Evolutionary conservation across 148 eudicot species (phyloP).

Genomic region (Amaranthus palmeri): DNA sequence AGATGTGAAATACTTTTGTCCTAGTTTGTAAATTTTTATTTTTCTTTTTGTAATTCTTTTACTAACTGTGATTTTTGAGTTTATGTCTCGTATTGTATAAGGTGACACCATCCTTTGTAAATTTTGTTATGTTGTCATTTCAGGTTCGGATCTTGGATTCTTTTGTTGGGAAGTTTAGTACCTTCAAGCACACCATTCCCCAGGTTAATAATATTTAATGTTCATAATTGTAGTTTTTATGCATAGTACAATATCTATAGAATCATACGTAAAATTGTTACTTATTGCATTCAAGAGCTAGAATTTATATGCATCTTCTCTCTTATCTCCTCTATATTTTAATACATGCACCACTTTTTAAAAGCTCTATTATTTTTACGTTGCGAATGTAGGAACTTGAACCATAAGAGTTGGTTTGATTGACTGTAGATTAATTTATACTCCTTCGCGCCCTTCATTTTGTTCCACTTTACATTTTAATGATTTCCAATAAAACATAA

Average conservation of each 20-base stretch:
- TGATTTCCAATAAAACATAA: too few species aligned
- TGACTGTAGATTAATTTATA: too few species aligned
- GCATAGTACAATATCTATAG: not conserved
- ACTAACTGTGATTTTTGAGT: not conserved
- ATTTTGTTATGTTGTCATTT: not conserved
- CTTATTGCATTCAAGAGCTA: not conserved
- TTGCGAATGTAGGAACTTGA: too few species aligned
- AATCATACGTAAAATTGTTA: not conserved
- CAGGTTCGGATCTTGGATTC: constrained; percentile 97
- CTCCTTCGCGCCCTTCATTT: too few species aligned
- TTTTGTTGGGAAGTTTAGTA: constrained; percentile 93
- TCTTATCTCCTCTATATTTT: not conserved
- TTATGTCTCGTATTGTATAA: not conserved
- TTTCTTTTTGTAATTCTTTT: not conserved
- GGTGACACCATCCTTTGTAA: not conserved
- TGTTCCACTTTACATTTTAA: too few species aligned
- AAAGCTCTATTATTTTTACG: too few species aligned
- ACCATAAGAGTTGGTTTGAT: too few species aligned
- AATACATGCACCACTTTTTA: too few species aligned
- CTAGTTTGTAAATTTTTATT: not conserved
- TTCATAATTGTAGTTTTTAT: not conserved
- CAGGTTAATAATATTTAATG: constrained; percentile 44
- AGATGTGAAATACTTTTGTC: not conserved
- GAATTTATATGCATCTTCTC: not conserved
- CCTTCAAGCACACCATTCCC: constrained; percentile 84